phyloP scores from a whole-genome alignment of 371 early-diverging fungal species.

The Syncephalastrum sp. region DNA sequence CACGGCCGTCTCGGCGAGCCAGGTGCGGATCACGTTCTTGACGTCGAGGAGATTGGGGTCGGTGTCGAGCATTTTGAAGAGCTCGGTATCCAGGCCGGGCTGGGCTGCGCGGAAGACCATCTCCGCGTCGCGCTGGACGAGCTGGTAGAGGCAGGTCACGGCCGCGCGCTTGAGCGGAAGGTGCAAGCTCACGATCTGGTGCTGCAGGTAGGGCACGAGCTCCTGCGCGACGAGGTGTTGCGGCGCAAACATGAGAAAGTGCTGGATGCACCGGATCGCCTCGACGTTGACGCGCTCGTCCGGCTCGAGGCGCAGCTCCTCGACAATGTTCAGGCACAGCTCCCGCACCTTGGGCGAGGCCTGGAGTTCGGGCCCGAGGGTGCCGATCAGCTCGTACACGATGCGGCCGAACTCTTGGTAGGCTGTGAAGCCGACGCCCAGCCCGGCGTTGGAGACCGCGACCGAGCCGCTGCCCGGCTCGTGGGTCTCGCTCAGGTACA shows the following conservation, averaged over 20 bases:
- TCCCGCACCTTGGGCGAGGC: conserved; percentile 71
- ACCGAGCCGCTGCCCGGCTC: conserved; percentile 68
- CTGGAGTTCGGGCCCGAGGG: conserved; percentile 90
- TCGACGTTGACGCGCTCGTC: conserved; percentile 83
- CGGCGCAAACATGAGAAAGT: conserved; percentile 89
- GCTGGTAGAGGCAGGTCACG: conserved; percentile 84
- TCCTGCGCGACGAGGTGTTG: conserved; percentile 64
- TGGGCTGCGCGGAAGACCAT: conserved; percentile 66
- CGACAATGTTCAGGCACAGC: conserved; percentile 74
- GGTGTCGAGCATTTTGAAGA: conserved; percentile 81
- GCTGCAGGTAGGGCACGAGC: conserved; percentile 78
- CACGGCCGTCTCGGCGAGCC: conserved; percentile 72
- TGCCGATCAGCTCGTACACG: conserved; percentile 85
- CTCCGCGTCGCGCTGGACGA: conserved; percentile 78
- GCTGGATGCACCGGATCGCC: conserved; percentile 86
- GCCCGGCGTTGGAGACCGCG: conserved; percentile 61
- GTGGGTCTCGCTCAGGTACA: conserved; percentile 87
- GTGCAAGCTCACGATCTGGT: conserved; percentile 66
- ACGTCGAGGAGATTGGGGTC: conserved; percentile 80
- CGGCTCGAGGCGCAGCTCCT: conserved; percentile 74
- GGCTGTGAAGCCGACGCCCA: conserved; percentile 57
- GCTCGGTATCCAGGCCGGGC: conserved; percentile 77
- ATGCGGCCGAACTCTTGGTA: conserved; percentile 86
- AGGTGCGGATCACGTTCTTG: conserved; percentile 73
- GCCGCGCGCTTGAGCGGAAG: conserved; percentile 74